These are phyloP conservation scores for Thraustotheca clavata DNA, from an alignment of 352 stramenopile genomes.

Conservation along the genomic window DNA sequence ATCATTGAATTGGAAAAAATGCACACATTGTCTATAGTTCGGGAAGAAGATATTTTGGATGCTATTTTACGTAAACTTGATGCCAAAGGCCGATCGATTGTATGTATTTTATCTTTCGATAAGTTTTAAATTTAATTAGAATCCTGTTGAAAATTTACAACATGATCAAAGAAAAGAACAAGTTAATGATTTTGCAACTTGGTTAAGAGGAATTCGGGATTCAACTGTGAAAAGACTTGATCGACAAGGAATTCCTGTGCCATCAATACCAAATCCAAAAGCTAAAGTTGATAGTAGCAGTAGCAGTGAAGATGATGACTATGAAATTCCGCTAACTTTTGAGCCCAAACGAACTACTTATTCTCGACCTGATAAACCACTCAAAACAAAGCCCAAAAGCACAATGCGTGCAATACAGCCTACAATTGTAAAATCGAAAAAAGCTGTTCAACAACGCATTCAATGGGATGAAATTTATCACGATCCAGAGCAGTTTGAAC, in stretches of 20 bases:
- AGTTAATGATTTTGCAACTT: slow-evolving; percentile 42
- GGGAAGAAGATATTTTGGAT: slow-evolving; percentile 25
- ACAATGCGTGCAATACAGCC: not conserved
- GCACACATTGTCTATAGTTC: not conserved
- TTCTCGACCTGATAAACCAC: not conserved
- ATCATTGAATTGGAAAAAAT: slow-evolving; percentile 6
- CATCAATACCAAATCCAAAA: not conserved
- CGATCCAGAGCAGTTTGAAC: not conserved
- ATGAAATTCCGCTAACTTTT: not conserved
- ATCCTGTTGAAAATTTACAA: slow-evolving; percentile 22
- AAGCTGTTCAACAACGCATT: not conserved
- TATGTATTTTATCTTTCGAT: not conserved
- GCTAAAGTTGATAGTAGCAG: not conserved
- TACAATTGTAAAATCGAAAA: not conserved
- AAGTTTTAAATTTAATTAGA: slow-evolving; percentile 10
- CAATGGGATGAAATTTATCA: not conserved
- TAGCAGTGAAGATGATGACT: slow-evolving; percentile 14
- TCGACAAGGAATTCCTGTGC: not conserved
- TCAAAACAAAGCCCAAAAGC: not conserved
- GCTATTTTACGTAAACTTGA: slow-evolving; percentile 21
- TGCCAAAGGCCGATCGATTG: slow-evolving; percentile 16
- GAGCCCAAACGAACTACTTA: not conserved
- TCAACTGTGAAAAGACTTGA: not conserved
- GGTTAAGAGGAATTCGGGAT: slow-evolving; percentile 35
- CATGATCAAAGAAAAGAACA: slow-evolving; percentile 38